A percentile compares a stretch with the other conserved stretches of the same genome.
phyloP scores from a whole-genome alignment of 371 early-diverging fungal species.

The Amoeboaphelidium protococcarum region DNA sequence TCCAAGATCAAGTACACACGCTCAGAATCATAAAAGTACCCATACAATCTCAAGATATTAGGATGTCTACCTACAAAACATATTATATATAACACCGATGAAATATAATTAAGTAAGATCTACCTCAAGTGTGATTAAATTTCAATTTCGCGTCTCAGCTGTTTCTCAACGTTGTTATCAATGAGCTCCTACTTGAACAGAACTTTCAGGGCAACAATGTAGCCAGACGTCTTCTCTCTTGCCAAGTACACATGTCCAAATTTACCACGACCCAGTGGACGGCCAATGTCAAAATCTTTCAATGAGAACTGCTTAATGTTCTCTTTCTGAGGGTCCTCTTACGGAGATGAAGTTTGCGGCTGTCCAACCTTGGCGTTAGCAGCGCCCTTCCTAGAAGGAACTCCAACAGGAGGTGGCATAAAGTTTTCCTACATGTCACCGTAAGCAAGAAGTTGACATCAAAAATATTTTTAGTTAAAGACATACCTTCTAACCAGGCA shows the following conservation, averaged over 20 bases:
- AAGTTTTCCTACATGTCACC: too few relatives aligned
- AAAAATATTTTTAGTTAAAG: too few relatives aligned
- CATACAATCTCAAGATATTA: conserved; percentile 77
- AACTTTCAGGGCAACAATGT: conserved; percentile 79
- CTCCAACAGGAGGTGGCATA: too few relatives aligned
- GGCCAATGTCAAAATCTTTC: conserved; percentile 88
- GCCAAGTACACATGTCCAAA: conserved; percentile 96
- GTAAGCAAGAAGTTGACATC: too few relatives aligned
- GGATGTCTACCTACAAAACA: conserved; percentile 33
- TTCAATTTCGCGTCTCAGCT: conserved; percentile 85
- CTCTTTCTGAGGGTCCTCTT: too few relatives aligned
- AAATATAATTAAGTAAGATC: too few relatives aligned
- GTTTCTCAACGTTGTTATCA: conserved; percentile 42
- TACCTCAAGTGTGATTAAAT: conserved; percentile 80
- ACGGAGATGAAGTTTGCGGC: too few relatives aligned
- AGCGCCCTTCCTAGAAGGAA: too few relatives aligned
- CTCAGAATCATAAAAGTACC: conserved; percentile 86
- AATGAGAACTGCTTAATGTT: conserved; percentile 47
- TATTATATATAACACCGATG: too few relatives aligned
- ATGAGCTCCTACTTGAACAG: conserved; percentile 56
- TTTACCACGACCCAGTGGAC: conserved; percentile 77
- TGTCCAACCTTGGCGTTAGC: too few relatives aligned
- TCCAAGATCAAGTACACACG: conserved; percentile 85
- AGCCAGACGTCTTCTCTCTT: conserved; percentile 52
- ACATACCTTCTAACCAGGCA: too few relatives aligned